phyloP scores from a whole-genome alignment of 1,284 basidiomycete genomes.

The Tilletia setariae region DNA sequence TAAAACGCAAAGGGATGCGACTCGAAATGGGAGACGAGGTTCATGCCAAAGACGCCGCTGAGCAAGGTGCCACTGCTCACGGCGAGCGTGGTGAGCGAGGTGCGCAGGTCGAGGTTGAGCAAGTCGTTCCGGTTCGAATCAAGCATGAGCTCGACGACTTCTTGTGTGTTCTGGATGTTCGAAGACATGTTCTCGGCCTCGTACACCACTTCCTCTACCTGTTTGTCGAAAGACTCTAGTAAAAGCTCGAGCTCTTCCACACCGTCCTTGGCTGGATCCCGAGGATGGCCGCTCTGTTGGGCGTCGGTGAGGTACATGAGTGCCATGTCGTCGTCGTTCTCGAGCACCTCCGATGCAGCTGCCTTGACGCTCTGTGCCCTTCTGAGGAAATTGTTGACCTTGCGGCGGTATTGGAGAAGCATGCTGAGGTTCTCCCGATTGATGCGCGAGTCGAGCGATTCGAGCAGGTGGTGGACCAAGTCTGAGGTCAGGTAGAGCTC shows the following conservation, averaged over 20 bases:
- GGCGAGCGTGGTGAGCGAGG: conserved; percentile 87
- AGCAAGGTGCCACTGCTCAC: conserved; percentile 87
- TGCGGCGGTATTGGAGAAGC: conserved; percentile 41
- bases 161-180: conserved; percentile 84
- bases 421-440: conserved; percentile 45
- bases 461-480: conserved; percentile 35
- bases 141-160: conserved; percentile 93
- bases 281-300: conserved; percentile 16
- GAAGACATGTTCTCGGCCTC: conserved; percentile 38
- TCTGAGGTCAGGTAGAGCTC: conserved; percentile 38
- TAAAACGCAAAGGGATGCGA: conserved; percentile 39
- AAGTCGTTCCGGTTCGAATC: conserved; percentile 90
- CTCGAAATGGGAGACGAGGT: conserved; percentile 55
- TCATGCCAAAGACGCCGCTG: conserved; percentile 93
- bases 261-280: conserved; percentile 20
- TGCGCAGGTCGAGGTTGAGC: conserved; percentile 85
- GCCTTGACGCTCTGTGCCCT: conserved; percentile 36
- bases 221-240: conserved; percentile 88
- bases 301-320: conserved; percentile 65
- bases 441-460: conserved; percentile 44
- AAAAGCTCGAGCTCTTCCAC: conserved; percentile 75
- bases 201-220: conserved; percentile 43
- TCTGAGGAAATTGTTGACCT: conserved; percentile 38
- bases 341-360: conserved; percentile 42
- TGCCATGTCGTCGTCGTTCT: conserved; percentile 70